Base-by-base conservation (phyloP, 2,329 filamentous ascomycete species). In the Diplodia scrobiculata region DNA sequence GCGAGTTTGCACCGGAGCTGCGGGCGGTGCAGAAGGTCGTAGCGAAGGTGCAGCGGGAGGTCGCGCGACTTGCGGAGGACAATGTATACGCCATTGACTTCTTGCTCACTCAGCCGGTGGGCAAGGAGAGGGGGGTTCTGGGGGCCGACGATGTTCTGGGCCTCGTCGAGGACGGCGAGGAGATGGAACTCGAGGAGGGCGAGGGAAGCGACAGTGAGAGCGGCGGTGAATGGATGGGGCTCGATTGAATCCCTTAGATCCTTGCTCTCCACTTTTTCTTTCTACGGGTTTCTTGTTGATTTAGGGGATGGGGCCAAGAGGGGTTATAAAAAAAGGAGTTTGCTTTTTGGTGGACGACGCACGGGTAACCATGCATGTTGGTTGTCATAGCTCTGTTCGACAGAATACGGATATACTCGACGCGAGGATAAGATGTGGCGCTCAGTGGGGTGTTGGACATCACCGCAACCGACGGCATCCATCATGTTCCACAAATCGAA, bases 1-100 rank as follows among this genome's bases (percentile, higher is more conserved):
- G 86, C 63, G 89, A 90, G 71, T 87, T 95, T 38, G 92, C 94
- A 45, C 86, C 94, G 2, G 95, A 98, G 78, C 80, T 98, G 69
- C 85, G 95, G 41, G 86, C 92, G 36, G 88, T 97, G 7, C 88
- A 92, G 68, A 87, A 92, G 68, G 92, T 91, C 5, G 86, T 98
- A 17, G 84, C 86, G 48, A 88, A 88, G 73, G 92, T 97, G 79
- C 86, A 91, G 70, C 88, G 90, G 67, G 93, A 97, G 74, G 85
- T 98, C 68, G 87, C 91, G 76, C 86, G 87, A 70, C 79, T 97
- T 69, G 91, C 91, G 0, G 92, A 97, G 71, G 90, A 93, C 76
- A 98, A 97, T 73, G 84, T 90, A 62, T 96, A 96, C 79, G 90
- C 90, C 77, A 88, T 97, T 64, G 91, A 96, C 73, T 97, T 96